Evolutionary conservation across 768 basidiomycete genomes (phyloP).

Genomic region (Lyophyllum decastes): DNA sequence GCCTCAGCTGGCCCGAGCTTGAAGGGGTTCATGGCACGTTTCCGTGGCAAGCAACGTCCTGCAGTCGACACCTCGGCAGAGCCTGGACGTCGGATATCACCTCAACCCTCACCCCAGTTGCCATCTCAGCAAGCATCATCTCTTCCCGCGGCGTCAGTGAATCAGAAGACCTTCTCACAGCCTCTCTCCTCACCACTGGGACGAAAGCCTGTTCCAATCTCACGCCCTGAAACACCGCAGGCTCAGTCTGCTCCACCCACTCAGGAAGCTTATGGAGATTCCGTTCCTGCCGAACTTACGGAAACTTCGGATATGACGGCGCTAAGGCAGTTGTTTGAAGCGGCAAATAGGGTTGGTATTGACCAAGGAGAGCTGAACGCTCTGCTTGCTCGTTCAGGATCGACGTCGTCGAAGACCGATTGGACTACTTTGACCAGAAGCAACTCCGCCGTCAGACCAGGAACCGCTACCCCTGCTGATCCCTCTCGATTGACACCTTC

Average conservation of each 20-base stretch:
- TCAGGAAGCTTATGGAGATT: slow-evolving; percentile 9
- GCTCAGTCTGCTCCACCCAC: slow-evolving; percentile 16
- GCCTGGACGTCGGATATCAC: slow-evolving; percentile 27
- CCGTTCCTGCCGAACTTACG: slow-evolving; percentile 18
- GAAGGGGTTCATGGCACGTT: slow-evolving; percentile 81
- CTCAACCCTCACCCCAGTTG: slow-evolving; percentile 24
- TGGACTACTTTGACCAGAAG: slow-evolving; percentile 45
- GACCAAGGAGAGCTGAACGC: slow-evolving; percentile 73
- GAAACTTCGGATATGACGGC: slow-evolving; percentile 32
- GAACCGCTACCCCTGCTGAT: slow-evolving; percentile 30
- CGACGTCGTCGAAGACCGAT: slow-evolving; percentile 58
- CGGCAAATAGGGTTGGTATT: slow-evolving; percentile 73
- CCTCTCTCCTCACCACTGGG: slow-evolving; percentile 13
- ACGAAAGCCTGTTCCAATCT: slow-evolving; percentile 29
- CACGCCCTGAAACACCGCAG: slow-evolving; percentile 21
- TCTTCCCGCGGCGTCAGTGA: slow-evolving; percentile 30
- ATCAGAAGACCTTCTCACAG: slow-evolving; percentile 32
- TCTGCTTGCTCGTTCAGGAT: slow-evolving; percentile 69
- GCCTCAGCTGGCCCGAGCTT: slow-evolving; percentile 73
- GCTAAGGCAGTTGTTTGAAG: slow-evolving; percentile 73
- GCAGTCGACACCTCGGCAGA: slow-evolving; percentile 32
- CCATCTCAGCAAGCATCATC: slow-evolving; percentile 16
- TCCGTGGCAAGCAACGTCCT: slow-evolving; percentile 54
- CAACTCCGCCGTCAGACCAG: slow-evolving; percentile 37
- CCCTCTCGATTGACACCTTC: slow-evolving; percentile 14